Conservation (phyloP, 768 basidiomycete species). For the Mycena latifolia region DNA sequence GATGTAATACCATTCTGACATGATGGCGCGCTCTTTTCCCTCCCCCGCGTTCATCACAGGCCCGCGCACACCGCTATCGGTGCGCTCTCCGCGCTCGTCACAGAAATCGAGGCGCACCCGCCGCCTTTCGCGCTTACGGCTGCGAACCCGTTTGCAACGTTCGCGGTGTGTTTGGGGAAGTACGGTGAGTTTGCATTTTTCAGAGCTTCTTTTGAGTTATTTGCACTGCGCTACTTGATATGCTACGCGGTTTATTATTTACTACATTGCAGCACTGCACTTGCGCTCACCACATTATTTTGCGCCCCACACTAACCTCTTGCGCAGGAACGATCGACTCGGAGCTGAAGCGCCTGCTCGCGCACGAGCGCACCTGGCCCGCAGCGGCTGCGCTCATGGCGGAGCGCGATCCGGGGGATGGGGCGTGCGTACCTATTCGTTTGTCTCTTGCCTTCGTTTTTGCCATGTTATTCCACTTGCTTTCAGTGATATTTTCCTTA, state of each 20-base stretch:
- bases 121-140: conserved; percentile 44
- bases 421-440: conserved; percentile 41
- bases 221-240: too few relatives aligned
- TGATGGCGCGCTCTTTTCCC: too few relatives aligned
- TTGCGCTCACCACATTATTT: too few relatives aligned
- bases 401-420: conserved; percentile 7
- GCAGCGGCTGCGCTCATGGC: conserved; percentile 19
- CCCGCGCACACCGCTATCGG: conserved; percentile 70
- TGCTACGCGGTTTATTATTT: too few relatives aligned
- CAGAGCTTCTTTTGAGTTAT: too few relatives aligned
- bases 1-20: too few relatives aligned
- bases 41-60: too few relatives aligned
- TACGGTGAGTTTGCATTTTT: conserved; percentile 27
- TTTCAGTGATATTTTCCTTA: too few relatives aligned
- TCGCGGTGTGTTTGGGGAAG: conserved; percentile 12
- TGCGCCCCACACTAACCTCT: too few relatives aligned
- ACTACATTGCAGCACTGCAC: too few relatives aligned
- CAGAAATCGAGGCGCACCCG: conserved; percentile 59
- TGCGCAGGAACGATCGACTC: conserved; percentile 23
- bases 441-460: conserved; percentile 36
- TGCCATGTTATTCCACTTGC: too few relatives aligned
- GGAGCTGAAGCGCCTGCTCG: background rate
- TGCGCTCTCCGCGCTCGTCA: conserved; percentile 55
- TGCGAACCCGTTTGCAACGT: conserved; percentile 21
- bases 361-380: conserved; percentile 25